phyloP scores from a whole-genome alignment of 352 stramenopile species.

The Globisporangium mamillatum region DNA sequence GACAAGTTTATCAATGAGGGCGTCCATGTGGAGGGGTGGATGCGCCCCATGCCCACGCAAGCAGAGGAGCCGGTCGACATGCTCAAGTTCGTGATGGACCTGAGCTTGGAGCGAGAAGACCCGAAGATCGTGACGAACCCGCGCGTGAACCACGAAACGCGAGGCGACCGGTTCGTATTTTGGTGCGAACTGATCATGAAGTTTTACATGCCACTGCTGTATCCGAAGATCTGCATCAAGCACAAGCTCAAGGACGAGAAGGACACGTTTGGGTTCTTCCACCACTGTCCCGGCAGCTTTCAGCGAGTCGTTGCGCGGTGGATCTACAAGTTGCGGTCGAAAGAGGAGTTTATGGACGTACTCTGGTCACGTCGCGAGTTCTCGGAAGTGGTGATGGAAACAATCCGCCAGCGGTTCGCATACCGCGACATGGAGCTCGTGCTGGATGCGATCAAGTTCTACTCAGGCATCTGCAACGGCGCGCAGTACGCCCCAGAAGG shows the following conservation, averaged over 20 bases:
- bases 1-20: conserved; percentile 84
- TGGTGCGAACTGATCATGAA: conserved; percentile 88
- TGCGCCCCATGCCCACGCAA: conserved; percentile 71
- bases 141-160: conserved; percentile 43
- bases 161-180: conserved; percentile 79
- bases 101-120: conserved; percentile 80
- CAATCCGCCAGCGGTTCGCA: conserved; percentile 78
- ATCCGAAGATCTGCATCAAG: conserved; percentile 84
- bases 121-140: conserved; percentile 33
- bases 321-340: conserved; percentile 84
- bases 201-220: conserved; percentile 88
- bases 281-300: conserved; percentile 85
- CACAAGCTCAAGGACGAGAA: conserved; percentile 82
- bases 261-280: conserved; percentile 81
- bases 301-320: conserved; percentile 82
- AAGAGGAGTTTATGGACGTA: conserved; percentile 80
- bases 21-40: conserved; percentile 84
- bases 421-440: conserved; percentile 84
- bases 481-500: conserved; percentile 69
- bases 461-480: conserved; percentile 75
- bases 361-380: conserved; percentile 79
- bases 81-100: conserved; percentile 88
- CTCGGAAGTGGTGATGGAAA: conserved; percentile 86
- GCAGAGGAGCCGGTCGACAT: conserved; percentile 87
- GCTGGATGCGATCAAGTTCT: conserved; percentile 86